Base-by-base conservation (phyloP, 805 yeast genomes). In the Danielia oregonensis region DNA sequence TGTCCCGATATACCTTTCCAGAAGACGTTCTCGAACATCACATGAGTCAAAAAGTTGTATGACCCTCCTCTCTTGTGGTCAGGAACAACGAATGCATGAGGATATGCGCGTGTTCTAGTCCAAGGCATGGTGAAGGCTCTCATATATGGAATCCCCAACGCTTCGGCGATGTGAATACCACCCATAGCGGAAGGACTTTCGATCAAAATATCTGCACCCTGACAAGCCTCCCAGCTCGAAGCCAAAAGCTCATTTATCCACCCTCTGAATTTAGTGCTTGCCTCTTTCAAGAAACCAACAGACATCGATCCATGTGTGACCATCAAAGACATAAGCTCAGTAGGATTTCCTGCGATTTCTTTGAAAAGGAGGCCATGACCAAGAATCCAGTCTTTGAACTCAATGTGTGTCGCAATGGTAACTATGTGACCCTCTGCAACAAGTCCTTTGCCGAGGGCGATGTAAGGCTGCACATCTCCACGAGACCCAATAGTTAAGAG, bases 91-190 rank as follows among this genome's bases (percentile, higher is more conserved):
- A 91, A 88, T 0, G 97, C 97, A 66, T 91, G 97, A 1, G 97
- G 97, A 54, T 91, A 91, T 0, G 96, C 95, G 46, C 95, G 71
- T 1, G 97, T 89, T 41, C 95, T 65, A 0, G 97, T 86, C 97
- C 97, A 91, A 0, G 97, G 97, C 97, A 91, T 91, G 0, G 97
- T 91, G 55, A 91, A 91, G 0, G 97, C 97, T 49, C 97, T 70
- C 65, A 86, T 84, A 55, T 91, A 91, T 0, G 97, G 95, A 37
- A 91, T 83, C 14, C 79, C 76, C 38, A 91, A 60, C 1, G 94
- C 95, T 56, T 91, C 97, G 3, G 97, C 96, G 37, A 91, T 85
- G 51, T 91, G 97, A 30, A 89, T 76, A 7, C 97, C 97, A 11
- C 84, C 89, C 89, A 91, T 88, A 0, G 96, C 91, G 2, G 95